These are phyloP conservation scores for Ustilago xerochloae DNA, from an alignment of 1,284 basidiomycete species.

Conservation along the genomic window DNA sequence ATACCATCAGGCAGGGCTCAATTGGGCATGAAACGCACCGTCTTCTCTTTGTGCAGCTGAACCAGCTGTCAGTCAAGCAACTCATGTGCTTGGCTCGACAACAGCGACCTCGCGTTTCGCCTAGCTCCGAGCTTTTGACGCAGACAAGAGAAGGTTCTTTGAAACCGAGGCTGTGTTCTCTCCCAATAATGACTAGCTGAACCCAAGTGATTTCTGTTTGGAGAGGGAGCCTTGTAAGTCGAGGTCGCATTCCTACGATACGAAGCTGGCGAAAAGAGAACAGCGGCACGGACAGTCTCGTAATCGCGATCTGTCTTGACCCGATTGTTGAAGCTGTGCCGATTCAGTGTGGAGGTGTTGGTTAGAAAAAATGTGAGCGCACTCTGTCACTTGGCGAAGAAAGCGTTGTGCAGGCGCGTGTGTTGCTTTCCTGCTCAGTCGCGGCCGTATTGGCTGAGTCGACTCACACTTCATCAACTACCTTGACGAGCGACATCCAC, in stretches of 20 bases:
- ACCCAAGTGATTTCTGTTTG: not conserved
- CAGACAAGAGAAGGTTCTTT: slow-evolving; percentile 18
- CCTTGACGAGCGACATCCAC: not conserved
- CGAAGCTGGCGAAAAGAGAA: no score
- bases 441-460: slow-evolving; percentile 11
- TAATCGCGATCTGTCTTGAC: no score
- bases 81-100: not conserved
- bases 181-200: not conserved
- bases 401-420: not conserved
- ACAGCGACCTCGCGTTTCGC: not conserved
- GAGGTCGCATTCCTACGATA: no score
- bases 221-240: no score
- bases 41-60: no score
- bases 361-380: not conserved
- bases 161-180: slow-evolving; percentile 29
- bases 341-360: slow-evolving; percentile 30
- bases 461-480: not conserved
- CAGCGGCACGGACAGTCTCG: no score
- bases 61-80: not conserved
- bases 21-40: no score
- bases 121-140: not conserved
- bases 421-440: not conserved
- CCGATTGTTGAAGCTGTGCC: no score
- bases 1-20: no score
- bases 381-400: not conserved